A percentile compares a stretch with the other conserved stretches of the same genome.
Evolutionary conservation across 192 early-diverging fungal genomes (phyloP).

Genomic region (Coemansia guatemalensis): DNA sequence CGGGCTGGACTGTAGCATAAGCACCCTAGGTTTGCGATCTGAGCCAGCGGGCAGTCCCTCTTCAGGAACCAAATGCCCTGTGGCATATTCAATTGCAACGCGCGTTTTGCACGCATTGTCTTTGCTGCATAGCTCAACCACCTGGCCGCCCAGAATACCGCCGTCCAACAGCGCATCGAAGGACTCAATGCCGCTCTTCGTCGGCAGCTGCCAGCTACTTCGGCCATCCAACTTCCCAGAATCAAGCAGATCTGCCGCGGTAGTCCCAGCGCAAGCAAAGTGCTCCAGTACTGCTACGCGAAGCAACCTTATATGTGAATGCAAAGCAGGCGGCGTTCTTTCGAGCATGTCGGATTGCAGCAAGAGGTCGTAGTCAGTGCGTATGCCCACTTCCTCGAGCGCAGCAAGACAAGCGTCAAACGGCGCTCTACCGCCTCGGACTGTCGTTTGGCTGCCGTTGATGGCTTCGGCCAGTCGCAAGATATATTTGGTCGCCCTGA

Average conservation of each 20-base stretch:
- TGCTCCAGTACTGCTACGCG: conserved; percentile 40
- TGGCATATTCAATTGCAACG: conserved; percentile 30
- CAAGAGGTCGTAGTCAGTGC: conserved; percentile 42
- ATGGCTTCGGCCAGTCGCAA: conserved; percentile 1
- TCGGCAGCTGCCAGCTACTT: background rate
- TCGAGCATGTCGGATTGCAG: conserved; percentile 37
- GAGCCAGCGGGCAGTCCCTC: background rate
- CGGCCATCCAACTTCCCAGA: background rate
- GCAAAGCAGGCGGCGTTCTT: conserved; percentile 23
- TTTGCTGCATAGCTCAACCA: conserved; percentile 36
- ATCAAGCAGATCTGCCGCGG: conserved; percentile 20
- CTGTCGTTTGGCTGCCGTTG: background rate
- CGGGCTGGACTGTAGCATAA: conserved; percentile 32
- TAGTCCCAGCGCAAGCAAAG: conserved; percentile 27
- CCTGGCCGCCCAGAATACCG: conserved; percentile 19
- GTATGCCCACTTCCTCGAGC: conserved; percentile 30
- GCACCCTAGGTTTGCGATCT: conserved; percentile 8
- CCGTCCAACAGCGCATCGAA: conserved; percentile 35
- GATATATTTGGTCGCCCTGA: conserved; percentile 34
- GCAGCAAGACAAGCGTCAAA: conserved; percentile 27
- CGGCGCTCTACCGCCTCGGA: background rate
- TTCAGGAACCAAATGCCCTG: conserved; percentile 28
- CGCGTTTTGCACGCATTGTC: conserved; percentile 19
- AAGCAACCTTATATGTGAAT: conserved; percentile 28
- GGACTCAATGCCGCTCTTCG: conserved; percentile 23